Percentiles rank a stretch among this genome's conserved stretches.
These are phyloP conservation scores for Albugo laibachii DNA, from an alignment of 352 stramenopile genomes.

Conservation along the genomic window DNA sequence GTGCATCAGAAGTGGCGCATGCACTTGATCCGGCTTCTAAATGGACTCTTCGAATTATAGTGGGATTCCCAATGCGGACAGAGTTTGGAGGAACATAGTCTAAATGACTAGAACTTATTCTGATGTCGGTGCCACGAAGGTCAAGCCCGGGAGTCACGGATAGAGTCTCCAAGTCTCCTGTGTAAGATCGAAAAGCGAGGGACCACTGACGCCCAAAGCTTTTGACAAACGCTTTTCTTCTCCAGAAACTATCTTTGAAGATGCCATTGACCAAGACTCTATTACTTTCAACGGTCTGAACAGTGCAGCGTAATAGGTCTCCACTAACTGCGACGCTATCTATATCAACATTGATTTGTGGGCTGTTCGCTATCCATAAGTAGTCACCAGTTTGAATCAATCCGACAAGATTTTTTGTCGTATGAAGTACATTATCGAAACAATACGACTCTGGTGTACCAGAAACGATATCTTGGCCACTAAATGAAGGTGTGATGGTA, in stretches of 20 bases:
- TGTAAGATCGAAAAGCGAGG: slow-evolving; percentile 48
- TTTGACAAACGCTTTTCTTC: slow-evolving; percentile 13
- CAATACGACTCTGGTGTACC: slow-evolving; percentile 18
- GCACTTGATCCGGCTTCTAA: slow-evolving; percentile 13
- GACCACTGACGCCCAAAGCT: slow-evolving; percentile 33
- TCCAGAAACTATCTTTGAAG: slow-evolving; percentile 22
- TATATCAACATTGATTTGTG: slow-evolving; percentile 17
- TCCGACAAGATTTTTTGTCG: slow-evolving; percentile 25
- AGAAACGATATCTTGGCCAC: slow-evolving; percentile 11
- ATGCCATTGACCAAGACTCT: slow-evolving; percentile 21
- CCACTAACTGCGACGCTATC: slow-evolving; percentile 18
- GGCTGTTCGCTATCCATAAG: slow-evolving; percentile 19
- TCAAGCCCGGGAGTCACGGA: slow-evolving; percentile 34
- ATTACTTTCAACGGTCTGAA: too few species aligned
- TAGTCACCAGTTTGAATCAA: slow-evolving; percentile 18
- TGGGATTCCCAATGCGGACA: slow-evolving; percentile 29
- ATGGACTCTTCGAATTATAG: slow-evolving; percentile 25
- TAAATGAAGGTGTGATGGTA: slow-evolving; percentile 17
- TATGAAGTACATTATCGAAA: slow-evolving; percentile 42
- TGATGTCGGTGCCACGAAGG: slow-evolving; percentile 28
- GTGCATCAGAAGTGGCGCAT: too few species aligned
- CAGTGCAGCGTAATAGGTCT: slow-evolving; percentile 10
- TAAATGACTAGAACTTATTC: slow-evolving; percentile 22
- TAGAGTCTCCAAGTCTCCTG: slow-evolving; percentile 26
- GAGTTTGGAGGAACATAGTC: slow-evolving; percentile 18